A percentile compares a stretch with the other conserved stretches of the same genome.
Conservation (phyloP, 2,329 filamentous ascomycete species). For the Fusarium odoratissimum region DNA sequence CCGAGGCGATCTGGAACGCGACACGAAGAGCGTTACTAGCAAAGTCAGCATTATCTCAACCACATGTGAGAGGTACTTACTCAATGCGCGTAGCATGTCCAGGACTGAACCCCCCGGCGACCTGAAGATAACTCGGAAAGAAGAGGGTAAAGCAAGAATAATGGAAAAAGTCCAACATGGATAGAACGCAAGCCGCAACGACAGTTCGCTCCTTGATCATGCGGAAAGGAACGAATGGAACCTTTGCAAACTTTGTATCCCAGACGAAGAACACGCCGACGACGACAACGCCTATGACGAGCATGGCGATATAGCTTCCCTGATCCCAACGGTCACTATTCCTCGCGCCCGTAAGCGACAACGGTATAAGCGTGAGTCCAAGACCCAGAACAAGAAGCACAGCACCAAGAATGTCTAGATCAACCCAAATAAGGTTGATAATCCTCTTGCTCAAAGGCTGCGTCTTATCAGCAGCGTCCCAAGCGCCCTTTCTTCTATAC, state of each 20-base stretch:
- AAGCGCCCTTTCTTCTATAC: slow-evolving; percentile 29
- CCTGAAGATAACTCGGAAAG: slow-evolving; percentile 55
- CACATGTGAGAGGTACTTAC: slow-evolving; percentile 4
- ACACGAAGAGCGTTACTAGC: slow-evolving; percentile 47
- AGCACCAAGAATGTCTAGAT: slow-evolving; percentile 51
- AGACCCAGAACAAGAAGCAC: slow-evolving; percentile 50
- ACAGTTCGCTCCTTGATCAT: slow-evolving; percentile 55
- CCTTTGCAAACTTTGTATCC: slow-evolving; percentile 52
- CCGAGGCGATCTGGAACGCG: slow-evolving; percentile 52
- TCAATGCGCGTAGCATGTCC: slow-evolving; percentile 53
- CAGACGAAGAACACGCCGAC: slow-evolving; percentile 48
- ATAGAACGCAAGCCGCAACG: slow-evolving; percentile 52
- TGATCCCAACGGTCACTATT: slow-evolving; percentile 49
- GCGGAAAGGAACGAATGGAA: slow-evolving; percentile 53
- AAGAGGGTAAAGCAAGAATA: slow-evolving; percentile 55
- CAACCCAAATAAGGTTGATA: slow-evolving; percentile 42
- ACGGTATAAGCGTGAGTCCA: slow-evolving; percentile 50
- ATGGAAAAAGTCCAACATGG: slow-evolving; percentile 52
- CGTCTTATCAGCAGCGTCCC: slow-evolving; percentile 23
- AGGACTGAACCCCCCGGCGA: slow-evolving; percentile 51
- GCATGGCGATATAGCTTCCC: slow-evolving; percentile 51
- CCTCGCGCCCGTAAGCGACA: slow-evolving; percentile 52
- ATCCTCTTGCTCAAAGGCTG: slow-evolving; percentile 39
- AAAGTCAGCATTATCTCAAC: rapidly evolving
- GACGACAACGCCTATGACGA: slow-evolving; percentile 44